Conservation (phyloP, 192 early-diverging fungal species). For the Coemansia sp. region DNA sequence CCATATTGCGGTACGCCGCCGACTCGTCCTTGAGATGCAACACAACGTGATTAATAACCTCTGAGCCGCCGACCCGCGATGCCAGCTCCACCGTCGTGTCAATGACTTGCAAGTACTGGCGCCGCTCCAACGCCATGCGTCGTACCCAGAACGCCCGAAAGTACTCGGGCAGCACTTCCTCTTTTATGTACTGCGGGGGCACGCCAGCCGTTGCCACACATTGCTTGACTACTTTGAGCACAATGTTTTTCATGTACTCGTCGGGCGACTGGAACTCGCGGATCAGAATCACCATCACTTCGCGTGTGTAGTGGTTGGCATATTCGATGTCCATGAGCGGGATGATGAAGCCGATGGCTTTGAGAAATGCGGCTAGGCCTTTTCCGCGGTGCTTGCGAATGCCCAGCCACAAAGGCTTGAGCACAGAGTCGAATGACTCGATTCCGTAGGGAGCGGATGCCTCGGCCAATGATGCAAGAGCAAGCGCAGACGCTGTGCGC, state of each 20-base stretch:
- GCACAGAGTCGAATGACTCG: slow-evolving; percentile 90
- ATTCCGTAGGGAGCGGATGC: slow-evolving; percentile 98
- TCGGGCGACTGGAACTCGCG: slow-evolving; percentile 97
- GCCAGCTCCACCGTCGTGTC: slow-evolving; percentile 97
- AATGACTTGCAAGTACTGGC: slow-evolving; percentile 90
- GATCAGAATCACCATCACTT: slow-evolving; percentile 89
- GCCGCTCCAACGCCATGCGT: slow-evolving; percentile 92
- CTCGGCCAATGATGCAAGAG: slow-evolving; percentile 92
- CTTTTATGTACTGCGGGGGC: slow-evolving; percentile 77
- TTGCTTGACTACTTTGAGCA: slow-evolving; percentile 95
- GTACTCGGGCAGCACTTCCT: slow-evolving; percentile 91
- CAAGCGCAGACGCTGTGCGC: slow-evolving; percentile 90
- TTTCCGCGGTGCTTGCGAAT: slow-evolving; percentile 95
- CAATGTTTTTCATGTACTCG: slow-evolving; percentile 98
- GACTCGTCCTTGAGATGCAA: slow-evolving; percentile 94
- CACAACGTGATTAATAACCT: slow-evolving; percentile 83
- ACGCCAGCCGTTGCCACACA: slow-evolving; percentile 94
- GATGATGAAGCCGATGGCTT: slow-evolving; percentile 98
- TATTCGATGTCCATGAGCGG: slow-evolving; percentile 96
- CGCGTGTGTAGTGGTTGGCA: slow-evolving; percentile 90
- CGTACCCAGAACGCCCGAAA: slow-evolving; percentile 98
- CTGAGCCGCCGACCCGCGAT: slow-evolving; percentile 87
- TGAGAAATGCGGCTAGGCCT: slow-evolving; percentile 94
- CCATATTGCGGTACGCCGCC: slow-evolving; percentile 93
- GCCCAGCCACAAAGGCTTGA: slow-evolving; percentile 89